Evolutionary conservation across 352 stramenopile species (phyloP).

Genomic region (Phytophthora pini): DNA sequence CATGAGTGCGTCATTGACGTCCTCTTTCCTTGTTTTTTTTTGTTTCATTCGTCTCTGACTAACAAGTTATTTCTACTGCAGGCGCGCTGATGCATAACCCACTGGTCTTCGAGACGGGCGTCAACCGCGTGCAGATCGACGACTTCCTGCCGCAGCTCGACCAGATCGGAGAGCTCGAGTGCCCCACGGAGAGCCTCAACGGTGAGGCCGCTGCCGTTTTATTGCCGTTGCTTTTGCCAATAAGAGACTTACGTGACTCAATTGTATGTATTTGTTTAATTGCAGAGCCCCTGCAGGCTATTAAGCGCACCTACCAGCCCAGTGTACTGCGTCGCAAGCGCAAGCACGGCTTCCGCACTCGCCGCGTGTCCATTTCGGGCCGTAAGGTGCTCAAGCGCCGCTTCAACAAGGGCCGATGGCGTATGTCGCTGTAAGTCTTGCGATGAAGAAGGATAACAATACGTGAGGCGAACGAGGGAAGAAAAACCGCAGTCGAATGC

Average conservation of each 20-base stretch:
- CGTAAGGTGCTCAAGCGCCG: slow-evolving; percentile 83
- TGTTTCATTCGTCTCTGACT: too few species aligned
- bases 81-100: slow-evolving; percentile 45
- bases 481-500: slow-evolving; percentile 12
- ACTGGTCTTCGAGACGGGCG: slow-evolving; percentile 53
- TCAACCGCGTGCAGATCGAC: slow-evolving; percentile 42
- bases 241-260: neutral
- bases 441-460: slow-evolving; percentile 21
- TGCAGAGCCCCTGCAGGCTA: slow-evolving; percentile 71
- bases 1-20: slow-evolving; percentile 28
- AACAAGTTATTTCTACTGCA: slow-evolving; percentile 3
- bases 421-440: slow-evolving; percentile 76
- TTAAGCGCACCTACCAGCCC: slow-evolving; percentile 90
- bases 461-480: slow-evolving; percentile 10
- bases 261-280: slow-evolving; percentile 6
- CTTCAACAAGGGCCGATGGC: slow-evolving; percentile 84
- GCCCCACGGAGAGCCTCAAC: slow-evolving; percentile 53
- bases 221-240: neutral
- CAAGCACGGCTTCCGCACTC: slow-evolving; percentile 87
- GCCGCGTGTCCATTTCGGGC: slow-evolving; percentile 75
- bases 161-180: slow-evolving; percentile 48
- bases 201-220: slow-evolving; percentile 27
- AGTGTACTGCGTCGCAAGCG: slow-evolving; percentile 87
- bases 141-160: slow-evolving; percentile 45
- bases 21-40: neutral